Percentiles rank a stretch among this genome's conserved stretches.
Evolutionary conservation across 768 basidiomycete species (phyloP).

Genomic region (Tylopilus sp.): DNA sequence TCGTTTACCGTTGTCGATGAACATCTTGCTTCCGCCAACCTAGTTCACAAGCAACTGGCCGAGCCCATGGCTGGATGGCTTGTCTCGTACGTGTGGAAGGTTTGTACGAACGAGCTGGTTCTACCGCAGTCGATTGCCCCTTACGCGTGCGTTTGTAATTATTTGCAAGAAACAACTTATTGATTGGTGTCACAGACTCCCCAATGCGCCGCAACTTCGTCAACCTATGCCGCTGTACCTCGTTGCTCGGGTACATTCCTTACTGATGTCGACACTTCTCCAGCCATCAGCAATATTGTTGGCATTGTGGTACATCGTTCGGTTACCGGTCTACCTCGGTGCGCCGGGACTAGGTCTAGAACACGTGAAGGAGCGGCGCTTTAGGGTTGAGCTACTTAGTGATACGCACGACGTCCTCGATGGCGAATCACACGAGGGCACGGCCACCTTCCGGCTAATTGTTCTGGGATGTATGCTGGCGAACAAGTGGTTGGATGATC

Average conservation of each 20-base stretch:
- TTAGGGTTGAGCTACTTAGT: constrained; percentile 62
- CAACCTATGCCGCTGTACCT: constrained; percentile 45
- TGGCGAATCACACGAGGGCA: constrained; percentile 47
- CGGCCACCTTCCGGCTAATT: constrained; percentile 69
- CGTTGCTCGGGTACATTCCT: constrained; percentile 60
- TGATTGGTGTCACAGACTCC: constrained; percentile 20
- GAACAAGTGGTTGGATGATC: constrained; percentile 87
- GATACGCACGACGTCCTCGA: constrained; percentile 43
- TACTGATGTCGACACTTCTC: constrained; percentile 73
- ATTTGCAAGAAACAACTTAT: background rate
- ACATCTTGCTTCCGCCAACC: constrained; percentile 35
- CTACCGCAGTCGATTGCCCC: constrained; percentile 52
- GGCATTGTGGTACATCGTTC: constrained; percentile 79
- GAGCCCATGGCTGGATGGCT: constrained; percentile 81
- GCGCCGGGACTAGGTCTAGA: constrained; percentile 49
- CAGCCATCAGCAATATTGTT: constrained; percentile 80
- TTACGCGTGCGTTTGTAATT: constrained; percentile 46
- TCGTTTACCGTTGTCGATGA: constrained; percentile 42
- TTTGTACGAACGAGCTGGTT: constrained; percentile 68
- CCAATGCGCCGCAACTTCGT: constrained; percentile 31
- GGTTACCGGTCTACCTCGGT: constrained; percentile 67
- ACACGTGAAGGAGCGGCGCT: constrained; percentile 55
- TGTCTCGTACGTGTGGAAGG: constrained; percentile 77
- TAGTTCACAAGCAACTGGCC: constrained; percentile 65
- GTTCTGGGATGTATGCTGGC: constrained; percentile 82